Evolutionary conservation across 140 eudicot species (phyloP).

Genomic region (Erigeron philadelphicus): DNA sequence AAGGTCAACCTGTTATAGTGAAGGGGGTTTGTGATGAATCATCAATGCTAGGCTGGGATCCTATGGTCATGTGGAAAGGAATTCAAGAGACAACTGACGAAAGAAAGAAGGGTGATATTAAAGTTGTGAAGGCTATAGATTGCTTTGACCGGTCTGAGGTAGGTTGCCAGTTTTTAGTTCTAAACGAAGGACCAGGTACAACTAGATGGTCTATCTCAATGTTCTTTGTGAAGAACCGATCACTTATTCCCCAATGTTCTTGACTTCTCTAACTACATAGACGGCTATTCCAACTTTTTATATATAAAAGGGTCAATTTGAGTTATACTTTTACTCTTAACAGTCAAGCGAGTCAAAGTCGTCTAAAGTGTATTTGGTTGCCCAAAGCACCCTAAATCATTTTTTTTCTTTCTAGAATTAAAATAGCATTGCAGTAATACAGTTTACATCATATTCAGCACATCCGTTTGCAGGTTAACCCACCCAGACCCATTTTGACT

Average conservation of each 20-base stretch:
- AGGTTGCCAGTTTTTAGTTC: slow-evolving; percentile 16
- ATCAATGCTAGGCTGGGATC: slow-evolving; percentile 84
- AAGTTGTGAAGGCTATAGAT: slow-evolving; percentile 74
- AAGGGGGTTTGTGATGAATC: slow-evolving; percentile 68
- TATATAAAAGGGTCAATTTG: neutral
- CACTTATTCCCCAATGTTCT: neutral
- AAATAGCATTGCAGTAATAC: neutral
- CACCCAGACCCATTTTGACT: neutral
- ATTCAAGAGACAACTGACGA: slow-evolving; percentile 70
- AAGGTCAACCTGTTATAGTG: slow-evolving; percentile 73
- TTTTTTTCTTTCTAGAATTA: neutral
- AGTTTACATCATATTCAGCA: neutral
- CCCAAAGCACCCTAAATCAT: neutral
- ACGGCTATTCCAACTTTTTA: neutral
- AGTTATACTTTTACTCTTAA: neutral
- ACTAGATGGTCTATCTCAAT: neutral
- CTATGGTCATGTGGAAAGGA: slow-evolving; percentile 80
- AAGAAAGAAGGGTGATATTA: slow-evolving; percentile 56
- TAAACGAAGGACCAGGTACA: slow-evolving; percentile 10
- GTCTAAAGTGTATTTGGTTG: neutral
- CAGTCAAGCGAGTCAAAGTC: slow-evolving; percentile 1
- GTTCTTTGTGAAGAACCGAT: neutral
- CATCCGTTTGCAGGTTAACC: neutral
- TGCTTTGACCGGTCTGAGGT: slow-evolving; percentile 86
- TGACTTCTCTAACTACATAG: neutral